Percentiles rank a stretch among this genome's conserved stretches.
Evolutionary conservation across 192 early-diverging fungal species (phyloP).

Genomic region (Coemansia nantahalensis): DNA sequence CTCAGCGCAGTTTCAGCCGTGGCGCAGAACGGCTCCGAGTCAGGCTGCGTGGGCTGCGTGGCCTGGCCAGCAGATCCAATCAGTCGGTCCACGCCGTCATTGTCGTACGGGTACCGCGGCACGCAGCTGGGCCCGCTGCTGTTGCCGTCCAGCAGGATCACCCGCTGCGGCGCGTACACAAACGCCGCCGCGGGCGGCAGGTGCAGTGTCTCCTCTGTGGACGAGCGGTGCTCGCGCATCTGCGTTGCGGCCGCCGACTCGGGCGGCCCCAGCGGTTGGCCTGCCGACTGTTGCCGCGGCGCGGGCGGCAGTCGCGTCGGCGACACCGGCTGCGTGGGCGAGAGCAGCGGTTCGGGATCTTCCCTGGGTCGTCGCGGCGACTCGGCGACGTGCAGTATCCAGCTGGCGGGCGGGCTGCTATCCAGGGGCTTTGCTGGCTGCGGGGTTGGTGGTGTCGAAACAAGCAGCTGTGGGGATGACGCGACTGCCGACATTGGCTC

Average conservation of each 20-base stretch:
- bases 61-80: too few species aligned
- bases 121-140: not conserved
- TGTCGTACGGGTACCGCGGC: too few species aligned
- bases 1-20: constrained; percentile 10
- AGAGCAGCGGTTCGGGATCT: too few species aligned
- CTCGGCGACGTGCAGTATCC: constrained; percentile 16
- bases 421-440: not conserved
- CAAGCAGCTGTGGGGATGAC: not conserved
- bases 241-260: not conserved
- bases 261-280: too few species aligned
- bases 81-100: too few species aligned
- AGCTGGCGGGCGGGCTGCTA: not conserved
- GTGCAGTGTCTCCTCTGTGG: not conserved
- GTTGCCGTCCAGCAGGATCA: constrained; percentile 9
- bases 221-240: not conserved
- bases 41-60: constrained; percentile 29
- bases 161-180: constrained; percentile 27
- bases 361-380: too few species aligned
- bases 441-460: constrained; percentile 3
- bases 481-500: not conserved
- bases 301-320: constrained; percentile 15
- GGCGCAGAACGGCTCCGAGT: constrained; percentile 1
- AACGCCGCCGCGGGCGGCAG: constrained; percentile 27
- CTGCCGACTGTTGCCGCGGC: too few species aligned
- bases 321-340: constrained; percentile 36